A percentile compares a stretch with the other conserved stretches of the same genome.
Evolutionary conservation across 202 grass and related monocot genomes (phyloP).

Genomic region (Tripidium arundinaceum): DNA sequence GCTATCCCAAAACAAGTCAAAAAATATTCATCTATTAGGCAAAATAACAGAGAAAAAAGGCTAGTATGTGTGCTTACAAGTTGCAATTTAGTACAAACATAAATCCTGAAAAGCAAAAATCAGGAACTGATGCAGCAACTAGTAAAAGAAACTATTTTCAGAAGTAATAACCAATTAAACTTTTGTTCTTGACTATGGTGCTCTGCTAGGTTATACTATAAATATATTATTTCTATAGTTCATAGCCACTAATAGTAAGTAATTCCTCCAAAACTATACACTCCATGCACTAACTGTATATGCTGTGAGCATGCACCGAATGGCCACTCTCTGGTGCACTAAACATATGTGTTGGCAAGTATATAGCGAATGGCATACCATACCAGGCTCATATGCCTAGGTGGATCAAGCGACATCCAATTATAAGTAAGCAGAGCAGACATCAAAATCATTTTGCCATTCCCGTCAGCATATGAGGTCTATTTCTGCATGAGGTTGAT

Average conservation of each 20-base stretch:
- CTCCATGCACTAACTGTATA: background rate
- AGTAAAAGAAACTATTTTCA: background rate
- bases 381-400: background rate
- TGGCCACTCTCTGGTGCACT: background rate
- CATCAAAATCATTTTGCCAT: background rate
- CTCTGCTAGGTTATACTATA: background rate
- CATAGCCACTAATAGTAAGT: background rate
- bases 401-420: background rate
- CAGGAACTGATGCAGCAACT: background rate
- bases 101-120: conserved; percentile 12
- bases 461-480: background rate
- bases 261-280: background rate
- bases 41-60: background rate
- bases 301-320: background rate
- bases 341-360: background rate
- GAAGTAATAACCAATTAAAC: background rate
- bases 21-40: background rate
- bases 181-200: background rate
- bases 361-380: background rate
- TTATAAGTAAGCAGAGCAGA: background rate
- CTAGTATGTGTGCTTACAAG: background rate
- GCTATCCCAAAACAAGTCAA: too few species aligned
- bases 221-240: background rate
- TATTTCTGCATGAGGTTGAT: background rate
- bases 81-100: background rate